Conservation (phyloP, 1,139 yeast genomes). For the Geotrichum phurueaensis region DNA sequence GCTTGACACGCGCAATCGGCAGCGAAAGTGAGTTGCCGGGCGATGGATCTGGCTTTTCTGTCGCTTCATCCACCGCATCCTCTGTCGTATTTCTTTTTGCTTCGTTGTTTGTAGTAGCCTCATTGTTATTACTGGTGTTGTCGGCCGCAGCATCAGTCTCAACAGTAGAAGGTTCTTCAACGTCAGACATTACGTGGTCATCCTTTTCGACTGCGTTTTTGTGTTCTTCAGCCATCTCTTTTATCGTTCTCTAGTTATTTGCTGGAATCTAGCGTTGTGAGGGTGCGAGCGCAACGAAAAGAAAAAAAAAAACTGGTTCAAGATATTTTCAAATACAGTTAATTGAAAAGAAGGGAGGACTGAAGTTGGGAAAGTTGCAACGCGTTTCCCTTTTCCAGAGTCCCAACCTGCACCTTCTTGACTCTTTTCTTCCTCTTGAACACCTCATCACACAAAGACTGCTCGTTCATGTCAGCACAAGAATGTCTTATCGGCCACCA, state of each 20-base stretch:
- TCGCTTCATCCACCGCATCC: neutral
- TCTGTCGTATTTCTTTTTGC: neutral
- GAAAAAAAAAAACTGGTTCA: neutral
- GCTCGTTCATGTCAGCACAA: neutral
- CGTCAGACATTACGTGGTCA: neutral
- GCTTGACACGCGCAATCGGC: slow-evolving; percentile 77
- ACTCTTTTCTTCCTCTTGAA: neutral
- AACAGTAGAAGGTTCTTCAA: neutral
- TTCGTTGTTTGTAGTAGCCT: neutral
- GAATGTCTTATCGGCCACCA: neutral
- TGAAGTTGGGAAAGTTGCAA: neutral
- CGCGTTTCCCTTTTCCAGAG: neutral
- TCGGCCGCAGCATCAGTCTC: neutral
- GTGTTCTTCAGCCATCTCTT: neutral
- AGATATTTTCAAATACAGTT: too few relatives aligned
- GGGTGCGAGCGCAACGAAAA: neutral
- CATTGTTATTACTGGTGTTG: neutral
- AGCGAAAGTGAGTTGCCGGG: slow-evolving; percentile 30
- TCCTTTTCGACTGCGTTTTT: neutral
- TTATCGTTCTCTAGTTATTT: neutral
- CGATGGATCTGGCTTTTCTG: neutral
- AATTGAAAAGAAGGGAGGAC: neutral
- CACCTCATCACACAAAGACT: neutral
- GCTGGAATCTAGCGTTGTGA: neutral
- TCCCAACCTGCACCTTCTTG: neutral